Conservation (phyloP, 805 yeast genomes). For the Pichia heedii region DNA sequence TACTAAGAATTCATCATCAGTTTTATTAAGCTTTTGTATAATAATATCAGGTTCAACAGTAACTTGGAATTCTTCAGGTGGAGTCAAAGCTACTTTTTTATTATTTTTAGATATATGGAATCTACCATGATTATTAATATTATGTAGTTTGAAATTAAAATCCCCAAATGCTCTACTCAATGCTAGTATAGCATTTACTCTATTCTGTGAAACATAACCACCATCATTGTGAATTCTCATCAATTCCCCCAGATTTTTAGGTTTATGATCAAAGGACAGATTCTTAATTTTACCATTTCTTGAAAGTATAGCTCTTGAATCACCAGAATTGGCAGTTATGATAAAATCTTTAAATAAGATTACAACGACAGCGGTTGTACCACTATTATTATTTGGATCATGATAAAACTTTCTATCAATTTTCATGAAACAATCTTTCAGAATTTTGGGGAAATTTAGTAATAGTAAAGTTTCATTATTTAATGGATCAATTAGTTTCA, state of each 20-base stretch:
- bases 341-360: slow-evolving; percentile 34
- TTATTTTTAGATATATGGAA: slow-evolving; percentile 14
- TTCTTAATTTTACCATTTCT: slow-evolving; percentile 46
- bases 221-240: slow-evolving; percentile 51
- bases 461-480: slow-evolving; percentile 10
- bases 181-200: slow-evolving; percentile 53
- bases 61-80: slow-evolving; percentile 68
- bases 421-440: slow-evolving; percentile 37
- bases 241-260: slow-evolving; percentile 48
- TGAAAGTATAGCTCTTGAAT: slow-evolving; percentile 58
- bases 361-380: slow-evolving; percentile 44
- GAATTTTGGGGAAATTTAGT: slow-evolving; percentile 21
- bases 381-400: slow-evolving; percentile 33
- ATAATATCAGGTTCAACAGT: slow-evolving; percentile 73
- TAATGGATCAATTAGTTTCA: slow-evolving; percentile 11
- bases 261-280: slow-evolving; percentile 60
- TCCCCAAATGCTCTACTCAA: slow-evolving; percentile 59
- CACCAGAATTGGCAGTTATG: slow-evolving; percentile 67
- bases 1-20: slow-evolving; percentile 66
- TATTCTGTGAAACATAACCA: slow-evolving; percentile 49
- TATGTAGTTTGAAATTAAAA: slow-evolving; percentile 41
- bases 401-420: slow-evolving; percentile 37
- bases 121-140: slow-evolving; percentile 19
- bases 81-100: slow-evolving; percentile 26
- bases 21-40: slow-evolving; percentile 35